A percentile compares a stretch with the other conserved stretches of the same genome.
These are phyloP conservation scores for Prunus persica DNA, from an alignment of 306 rosid species.

Conservation along the genomic window DNA sequence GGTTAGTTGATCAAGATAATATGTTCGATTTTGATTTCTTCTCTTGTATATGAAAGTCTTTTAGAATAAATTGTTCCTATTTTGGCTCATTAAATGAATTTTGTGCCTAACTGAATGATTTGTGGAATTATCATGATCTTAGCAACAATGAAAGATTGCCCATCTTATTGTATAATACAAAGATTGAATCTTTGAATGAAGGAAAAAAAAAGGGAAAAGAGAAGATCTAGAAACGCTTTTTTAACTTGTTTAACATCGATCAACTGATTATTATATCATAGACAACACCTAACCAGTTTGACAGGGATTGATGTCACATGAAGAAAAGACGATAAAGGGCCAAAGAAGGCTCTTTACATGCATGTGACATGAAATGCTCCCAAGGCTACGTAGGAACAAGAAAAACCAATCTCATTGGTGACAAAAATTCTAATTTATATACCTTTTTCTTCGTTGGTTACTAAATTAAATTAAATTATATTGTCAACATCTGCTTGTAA, in stretches of 20 bases:
- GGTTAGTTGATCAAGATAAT: fast-evolving
- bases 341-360: neutral
- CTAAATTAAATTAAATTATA: neutral
- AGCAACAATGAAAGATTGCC: too few relatives aligned
- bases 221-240: neutral
- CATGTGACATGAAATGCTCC: neutral
- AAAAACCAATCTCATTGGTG: neutral
- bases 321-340: neutral
- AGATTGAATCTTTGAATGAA: too few relatives aligned
- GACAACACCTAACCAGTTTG: neutral
- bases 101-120: too few relatives aligned
- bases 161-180: neutral
- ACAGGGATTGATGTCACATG: neutral
- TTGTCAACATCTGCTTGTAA: neutral
- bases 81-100: too few relatives aligned
- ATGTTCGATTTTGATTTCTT: too few relatives aligned
- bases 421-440: neutral
- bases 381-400: too few relatives aligned
- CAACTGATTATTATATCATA: neutral
- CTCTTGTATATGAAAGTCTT: too few relatives aligned
- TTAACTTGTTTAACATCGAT: neutral
- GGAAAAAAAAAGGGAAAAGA: too few relatives aligned
- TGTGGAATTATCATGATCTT: too few relatives aligned
- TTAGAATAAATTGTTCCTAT: too few relatives aligned
- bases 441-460: neutral